These are phyloP conservation scores for Verticillium isaacii DNA, from an alignment of 2,329 filamentous ascomycete species.

Conservation along the genomic window DNA sequence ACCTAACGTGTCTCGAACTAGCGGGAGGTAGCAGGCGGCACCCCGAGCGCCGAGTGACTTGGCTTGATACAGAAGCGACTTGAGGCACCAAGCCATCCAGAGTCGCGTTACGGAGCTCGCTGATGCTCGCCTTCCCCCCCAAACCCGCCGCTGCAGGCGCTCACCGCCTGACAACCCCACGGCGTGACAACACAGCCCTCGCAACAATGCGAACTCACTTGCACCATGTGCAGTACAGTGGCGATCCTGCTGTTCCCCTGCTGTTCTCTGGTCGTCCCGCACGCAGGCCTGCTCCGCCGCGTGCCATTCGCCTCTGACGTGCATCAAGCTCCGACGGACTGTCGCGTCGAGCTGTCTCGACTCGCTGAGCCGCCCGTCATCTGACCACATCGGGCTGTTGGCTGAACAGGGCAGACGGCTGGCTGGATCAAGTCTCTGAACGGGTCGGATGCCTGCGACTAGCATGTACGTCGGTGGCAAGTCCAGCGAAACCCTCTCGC, in stretches of 20 bases:
- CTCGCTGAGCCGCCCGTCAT: not conserved
- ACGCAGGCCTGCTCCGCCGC: not conserved
- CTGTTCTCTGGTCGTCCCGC: not conserved
- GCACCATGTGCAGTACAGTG: not conserved
- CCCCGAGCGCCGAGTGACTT: not conserved
- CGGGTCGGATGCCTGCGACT: not conserved
- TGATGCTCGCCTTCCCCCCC: not conserved
- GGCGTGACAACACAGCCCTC: not conserved
- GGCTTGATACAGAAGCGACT: not conserved
- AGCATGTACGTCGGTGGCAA: conserved; percentile 29
- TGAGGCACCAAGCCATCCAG: not conserved
- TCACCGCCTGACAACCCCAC: conserved; percentile 2
- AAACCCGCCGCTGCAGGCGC: not conserved
- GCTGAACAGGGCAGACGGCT: not conserved
- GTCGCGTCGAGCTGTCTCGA: not conserved
- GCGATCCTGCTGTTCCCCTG: not conserved
- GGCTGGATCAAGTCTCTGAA: not conserved
- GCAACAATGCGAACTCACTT: not conserved
- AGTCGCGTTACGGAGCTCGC: not conserved
- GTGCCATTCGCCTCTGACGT: not conserved
- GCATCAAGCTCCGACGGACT: not conserved
- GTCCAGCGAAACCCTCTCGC: conserved; percentile 58
- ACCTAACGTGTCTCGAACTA: not conserved
- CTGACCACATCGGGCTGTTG: not conserved
- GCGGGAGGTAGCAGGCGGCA: not conserved